Base-by-base conservation (phyloP, 2,329 filamentous ascomycete species). In the Fusarium sublunatum region DNA sequence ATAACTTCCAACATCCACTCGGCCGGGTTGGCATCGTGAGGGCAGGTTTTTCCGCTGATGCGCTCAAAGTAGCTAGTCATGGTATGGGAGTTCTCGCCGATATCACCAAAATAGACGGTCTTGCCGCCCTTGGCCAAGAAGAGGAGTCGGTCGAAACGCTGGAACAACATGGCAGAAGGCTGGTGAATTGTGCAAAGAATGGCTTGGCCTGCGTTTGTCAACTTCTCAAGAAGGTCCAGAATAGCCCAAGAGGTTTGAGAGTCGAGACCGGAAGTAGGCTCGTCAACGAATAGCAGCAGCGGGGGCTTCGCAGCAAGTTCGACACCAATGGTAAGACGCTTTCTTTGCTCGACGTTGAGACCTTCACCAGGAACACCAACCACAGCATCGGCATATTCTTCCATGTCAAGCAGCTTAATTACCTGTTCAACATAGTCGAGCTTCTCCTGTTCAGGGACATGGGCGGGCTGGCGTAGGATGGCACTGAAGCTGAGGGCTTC, bases 171-270 rank as follows among this genome's bases (percentile, higher is more conserved):
- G 31, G 93, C 93, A 12, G 92, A 96, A n/a, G 94, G 94, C 76
- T 98, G 94, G 75, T 98, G 94, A 60, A 97, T 97, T 0, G 94
- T 97, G 79, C 93, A 97, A n/a, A 97, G 87, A 76, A 97, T 92
- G 47, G 94, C 93, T 74, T 96, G 92, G 13, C 94, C 93, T 62
- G 88, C 90, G 75, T 94, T 91, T 70, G 92, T 92, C 31, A 97
- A 83, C 77, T 96, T 97, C 77, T 96, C 90, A 36, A 98, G 85
- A 10, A 97, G 85, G 74, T 92, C 89, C 41, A 93, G 84, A 73
- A 97, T 97, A 64, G 92, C 91, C 92, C 92, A 97, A 1, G 93
- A 94, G 2, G 93, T 96, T 76, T 97, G 93, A 72, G 88, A 92
- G 77, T 97, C 94, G 19, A 97, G 87, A 81, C 94, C 94, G 26